Percentiles rank a stretch among this genome's conserved stretches.
phyloP scores from a whole-genome alignment of 2,329 filamentous ascomycete genomes.

The Dothideomycetes sp. region DNA sequence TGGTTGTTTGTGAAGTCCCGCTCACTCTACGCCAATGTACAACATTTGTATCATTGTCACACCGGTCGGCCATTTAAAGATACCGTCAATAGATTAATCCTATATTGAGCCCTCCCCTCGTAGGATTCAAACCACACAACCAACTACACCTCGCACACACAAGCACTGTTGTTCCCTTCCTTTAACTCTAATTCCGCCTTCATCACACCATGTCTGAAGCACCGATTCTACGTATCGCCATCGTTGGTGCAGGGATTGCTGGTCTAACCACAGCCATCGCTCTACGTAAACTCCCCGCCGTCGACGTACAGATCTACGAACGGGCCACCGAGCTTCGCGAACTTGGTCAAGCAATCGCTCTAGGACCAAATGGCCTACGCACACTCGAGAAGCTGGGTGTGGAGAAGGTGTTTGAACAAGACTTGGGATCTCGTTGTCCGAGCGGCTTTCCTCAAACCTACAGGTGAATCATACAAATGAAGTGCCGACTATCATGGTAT shows the following conservation, averaged over 20 bases:
- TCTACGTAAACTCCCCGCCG: constrained; percentile 22
- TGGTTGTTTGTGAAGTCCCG: too few species aligned
- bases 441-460: constrained; percentile 29
- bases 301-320: constrained; percentile 30
- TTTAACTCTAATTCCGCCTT: constrained; percentile 6
- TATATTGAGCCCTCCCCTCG: too few species aligned
- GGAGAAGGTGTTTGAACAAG: constrained; percentile 25
- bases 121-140: too few species aligned
- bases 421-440: constrained; percentile 27
- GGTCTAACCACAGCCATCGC: constrained; percentile 32
- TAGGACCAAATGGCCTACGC: constrained; percentile 32
- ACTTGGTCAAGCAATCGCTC: constrained; percentile 31
- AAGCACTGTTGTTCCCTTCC: too few species aligned
- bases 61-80: too few species aligned
- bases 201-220: constrained; percentile 12
- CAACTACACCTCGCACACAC: too few species aligned
- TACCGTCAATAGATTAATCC: too few species aligned
- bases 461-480: constrained; percentile 22
- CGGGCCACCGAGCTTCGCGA: constrained; percentile 28
- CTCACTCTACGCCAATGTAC: too few species aligned
- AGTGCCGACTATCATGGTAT: too few species aligned
- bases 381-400: constrained; percentile 30
- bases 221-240: constrained; percentile 21
- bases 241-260: constrained; percentile 32
- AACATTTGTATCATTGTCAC: too few species aligned